These are phyloP conservation scores for Curvularia sp. DNA, from an alignment of 2,329 filamentous ascomycete species.

Conservation along the genomic window DNA sequence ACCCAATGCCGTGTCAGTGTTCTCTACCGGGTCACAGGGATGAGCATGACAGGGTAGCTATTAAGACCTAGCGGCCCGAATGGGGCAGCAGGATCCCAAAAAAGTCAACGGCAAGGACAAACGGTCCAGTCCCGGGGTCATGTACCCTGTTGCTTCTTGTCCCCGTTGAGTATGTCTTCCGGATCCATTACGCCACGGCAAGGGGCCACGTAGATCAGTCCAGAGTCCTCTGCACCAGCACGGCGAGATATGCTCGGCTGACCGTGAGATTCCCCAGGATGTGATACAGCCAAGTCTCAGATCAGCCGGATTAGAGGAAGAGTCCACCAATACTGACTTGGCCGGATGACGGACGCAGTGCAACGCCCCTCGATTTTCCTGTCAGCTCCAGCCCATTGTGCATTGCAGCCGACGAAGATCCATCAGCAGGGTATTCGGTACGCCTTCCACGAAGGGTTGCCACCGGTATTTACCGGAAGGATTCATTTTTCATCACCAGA, in stretches of 20 bases:
- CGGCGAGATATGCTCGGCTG: slow-evolving; percentile 38
- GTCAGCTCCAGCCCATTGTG: slow-evolving; percentile 16
- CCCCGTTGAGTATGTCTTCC: slow-evolving; percentile 45
- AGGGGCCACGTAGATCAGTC: slow-evolving; percentile 46
- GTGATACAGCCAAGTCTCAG: slow-evolving; percentile 41
- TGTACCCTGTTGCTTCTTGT: slow-evolving; percentile 33
- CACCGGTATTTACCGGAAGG: slow-evolving; percentile 10
- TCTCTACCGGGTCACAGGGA: slow-evolving; percentile 10
- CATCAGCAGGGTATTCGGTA: slow-evolving; percentile 28
- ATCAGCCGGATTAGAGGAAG: slow-evolving; percentile 42
- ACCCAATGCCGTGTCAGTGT: not conserved
- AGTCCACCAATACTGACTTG: slow-evolving; percentile 21
- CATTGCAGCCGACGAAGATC: slow-evolving; percentile 32
- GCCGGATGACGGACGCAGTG: slow-evolving; percentile 21
- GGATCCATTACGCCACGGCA: slow-evolving; percentile 41
- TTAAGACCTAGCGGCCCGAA: slow-evolving; percentile 19
- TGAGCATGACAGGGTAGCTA: slow-evolving; percentile 7
- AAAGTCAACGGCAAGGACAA: slow-evolving; percentile 22
- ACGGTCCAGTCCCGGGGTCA: slow-evolving; percentile 23
- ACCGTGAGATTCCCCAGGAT: slow-evolving; percentile 33
- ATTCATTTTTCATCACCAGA: slow-evolving; percentile 1
- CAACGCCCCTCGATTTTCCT: slow-evolving; percentile 16
- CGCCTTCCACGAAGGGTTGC: slow-evolving; percentile 20
- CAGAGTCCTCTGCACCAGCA: slow-evolving; percentile 34
- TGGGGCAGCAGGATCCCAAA: slow-evolving; percentile 15